Evolutionary conservation across 2,329 filamentous ascomycete species (phyloP), one percentile per base, ranked within the genome.

Genomic region (Fusarium multiceps): DNA sequence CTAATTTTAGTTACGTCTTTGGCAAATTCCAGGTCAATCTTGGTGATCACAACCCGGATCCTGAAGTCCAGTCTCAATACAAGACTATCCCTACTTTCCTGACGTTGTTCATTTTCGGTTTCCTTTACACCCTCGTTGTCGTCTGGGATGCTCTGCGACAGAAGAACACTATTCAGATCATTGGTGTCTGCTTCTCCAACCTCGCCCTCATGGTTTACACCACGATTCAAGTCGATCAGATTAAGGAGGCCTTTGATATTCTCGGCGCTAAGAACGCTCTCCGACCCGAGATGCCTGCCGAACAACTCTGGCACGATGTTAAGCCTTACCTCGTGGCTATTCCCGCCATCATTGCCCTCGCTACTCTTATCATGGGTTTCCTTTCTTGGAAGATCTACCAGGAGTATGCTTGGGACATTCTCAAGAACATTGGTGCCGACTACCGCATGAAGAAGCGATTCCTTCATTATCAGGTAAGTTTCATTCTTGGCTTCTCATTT

Each of bases 91-190:
- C 96, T 27, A 98, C 95, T 40, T 98, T 98, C 82, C 86, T 99
- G 62, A 93, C 95, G 25, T 89, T 99, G 48, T 97, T 98, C 84
- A 97, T 98, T 79, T 98, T 99, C 80, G 96, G 93, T 66, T 98
- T 97, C 82, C 81, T 99, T 61, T 99, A 98, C 82, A 90, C 97
- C 78, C 83, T 98, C 32, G 83, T 97, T 28, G 85, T 99, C 55
- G 92, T 96, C 14, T 98, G 94, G 87, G 96, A 99, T 83, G 96
- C 95, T 18, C 85, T 99, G 62, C 90, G 94, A 68, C 86, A 95
- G 78, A 98, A 98, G 81, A 99, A 99, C 82, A 99, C 96, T 13
- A 99, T 99, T 85, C 96, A 99, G 80, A 87, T 98, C 78, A 98
- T 99, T 74, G 96, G 96, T 46, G 87, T 99, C 30, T 97, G 95